These are phyloP conservation scores for Xylaria scruposa DNA, from an alignment of 495 filamentous ascomycete species.

Conservation along the genomic window DNA sequence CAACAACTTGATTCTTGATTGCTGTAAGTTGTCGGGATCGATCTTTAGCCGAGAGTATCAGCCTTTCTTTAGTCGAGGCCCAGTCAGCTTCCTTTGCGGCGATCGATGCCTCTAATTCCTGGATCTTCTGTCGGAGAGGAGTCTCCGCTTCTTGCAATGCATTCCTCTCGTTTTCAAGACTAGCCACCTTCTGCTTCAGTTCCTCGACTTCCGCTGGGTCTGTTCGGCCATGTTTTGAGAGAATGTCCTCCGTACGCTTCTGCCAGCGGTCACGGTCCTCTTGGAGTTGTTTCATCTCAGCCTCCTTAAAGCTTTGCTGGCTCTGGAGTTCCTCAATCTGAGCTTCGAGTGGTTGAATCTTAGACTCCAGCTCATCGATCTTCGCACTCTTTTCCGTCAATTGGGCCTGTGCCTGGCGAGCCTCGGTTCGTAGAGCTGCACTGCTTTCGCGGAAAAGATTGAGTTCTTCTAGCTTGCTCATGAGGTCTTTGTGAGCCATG, in stretches of 20 bases:
- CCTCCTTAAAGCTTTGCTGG: slow-evolving; percentile 77
- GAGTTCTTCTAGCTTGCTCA: slow-evolving; percentile 92
- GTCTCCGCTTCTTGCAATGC: slow-evolving; percentile 64
- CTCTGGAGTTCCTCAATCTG: slow-evolving; percentile 81
- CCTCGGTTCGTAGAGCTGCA: slow-evolving; percentile 82
- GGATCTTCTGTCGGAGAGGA: slow-evolving; percentile 63
- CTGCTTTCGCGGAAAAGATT: slow-evolving; percentile 95
- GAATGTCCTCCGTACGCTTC: slow-evolving; percentile 89
- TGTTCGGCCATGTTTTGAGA: slow-evolving; percentile 93
- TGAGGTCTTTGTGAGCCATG: slow-evolving; percentile 81
- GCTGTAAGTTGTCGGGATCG: slow-evolving; percentile 49
- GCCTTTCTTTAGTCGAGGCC: slow-evolving; percentile 46
- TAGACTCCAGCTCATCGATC: slow-evolving; percentile 73
- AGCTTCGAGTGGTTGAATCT: slow-evolving; percentile 82
- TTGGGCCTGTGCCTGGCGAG: slow-evolving; percentile 75
- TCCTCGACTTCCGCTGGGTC: slow-evolving; percentile 91
- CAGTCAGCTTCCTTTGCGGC: slow-evolving; percentile 55
- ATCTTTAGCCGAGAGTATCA: slow-evolving; percentile 58
- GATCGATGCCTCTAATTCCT: slow-evolving; percentile 49
- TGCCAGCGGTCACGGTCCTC: slow-evolving; percentile 91
- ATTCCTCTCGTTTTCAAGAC: slow-evolving; percentile 75
- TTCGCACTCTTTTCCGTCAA: slow-evolving; percentile 75
- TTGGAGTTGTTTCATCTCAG: slow-evolving; percentile 82
- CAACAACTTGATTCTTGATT: slow-evolving; percentile 48
- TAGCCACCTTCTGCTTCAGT: slow-evolving; percentile 69